Percentiles rank a stretch among this genome's conserved stretches.
Evolutionary conservation across 805 yeast species (phyloP).

Genomic region (Starmera caribaea): DNA sequence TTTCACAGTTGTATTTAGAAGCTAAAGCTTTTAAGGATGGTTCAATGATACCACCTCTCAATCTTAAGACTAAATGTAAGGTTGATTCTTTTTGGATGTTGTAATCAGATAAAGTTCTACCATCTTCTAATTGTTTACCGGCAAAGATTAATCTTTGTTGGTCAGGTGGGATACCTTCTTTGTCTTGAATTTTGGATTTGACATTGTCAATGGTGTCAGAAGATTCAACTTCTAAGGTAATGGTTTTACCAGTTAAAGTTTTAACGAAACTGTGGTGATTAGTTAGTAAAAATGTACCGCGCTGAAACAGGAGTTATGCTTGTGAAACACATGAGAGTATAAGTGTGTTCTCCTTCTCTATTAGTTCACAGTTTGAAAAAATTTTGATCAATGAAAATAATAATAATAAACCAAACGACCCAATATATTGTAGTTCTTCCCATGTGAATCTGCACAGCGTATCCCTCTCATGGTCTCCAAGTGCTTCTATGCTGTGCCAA

Average conservation of each 20-base stretch:
- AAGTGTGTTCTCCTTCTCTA: too few species aligned
- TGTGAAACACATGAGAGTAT: too few species aligned
- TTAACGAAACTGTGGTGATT: conserved; percentile 50
- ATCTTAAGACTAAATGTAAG: conserved; percentile 89
- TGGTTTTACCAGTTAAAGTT: conserved; percentile 86
- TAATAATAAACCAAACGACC: too few species aligned
- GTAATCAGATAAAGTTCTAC: conserved; percentile 98
- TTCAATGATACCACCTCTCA: conserved; percentile 99
- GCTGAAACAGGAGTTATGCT: too few species aligned
- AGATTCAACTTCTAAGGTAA: conserved; percentile 98
- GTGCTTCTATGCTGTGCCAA: not conserved
- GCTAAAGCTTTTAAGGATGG: conserved; percentile 99
- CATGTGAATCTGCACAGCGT: too few species aligned
- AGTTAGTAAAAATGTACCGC: conserved; percentile 10
- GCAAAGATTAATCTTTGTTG: conserved; percentile 99
- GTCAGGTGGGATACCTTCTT: conserved; percentile 99
- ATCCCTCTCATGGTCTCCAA: too few species aligned
- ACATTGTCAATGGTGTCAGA: conserved; percentile 98
- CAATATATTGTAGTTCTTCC: too few species aligned
- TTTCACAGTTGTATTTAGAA: conserved; percentile 99
- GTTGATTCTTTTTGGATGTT: conserved; percentile 99
- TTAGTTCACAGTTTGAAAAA: too few species aligned
- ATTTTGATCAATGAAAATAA: too few species aligned
- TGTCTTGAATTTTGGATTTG: conserved; percentile 97
- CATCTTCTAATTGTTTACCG: conserved; percentile 99